Evolutionary conservation across 2,329 filamentous ascomycete genomes (phyloP).

Genomic region (Alternaria hordeiaustralica): DNA sequence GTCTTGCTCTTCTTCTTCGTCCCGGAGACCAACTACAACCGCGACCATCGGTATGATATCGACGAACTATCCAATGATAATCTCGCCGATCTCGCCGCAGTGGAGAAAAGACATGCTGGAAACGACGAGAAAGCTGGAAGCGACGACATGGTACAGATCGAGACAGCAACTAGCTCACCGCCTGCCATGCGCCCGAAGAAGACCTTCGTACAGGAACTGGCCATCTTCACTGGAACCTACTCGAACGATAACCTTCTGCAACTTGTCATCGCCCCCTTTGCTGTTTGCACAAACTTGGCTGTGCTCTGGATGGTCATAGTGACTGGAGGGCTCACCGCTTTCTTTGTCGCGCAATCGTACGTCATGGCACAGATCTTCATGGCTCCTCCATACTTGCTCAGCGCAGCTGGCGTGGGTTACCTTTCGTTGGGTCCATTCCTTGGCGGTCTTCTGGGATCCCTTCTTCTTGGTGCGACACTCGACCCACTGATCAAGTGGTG

Average conservation of each 20-base stretch:
- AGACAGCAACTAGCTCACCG: constrained; percentile 24
- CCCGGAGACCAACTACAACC: constrained; percentile 59
- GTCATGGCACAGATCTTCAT: constrained; percentile 58
- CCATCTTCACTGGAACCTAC: constrained; percentile 50
- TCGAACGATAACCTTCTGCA: constrained; percentile 48
- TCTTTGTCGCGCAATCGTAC: constrained; percentile 54
- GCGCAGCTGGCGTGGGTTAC: constrained; percentile 52
- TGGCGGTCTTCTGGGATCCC: constrained; percentile 43
- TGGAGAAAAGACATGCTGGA: constrained; percentile 28
- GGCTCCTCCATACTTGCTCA: constrained; percentile 55
- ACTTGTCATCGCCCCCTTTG: constrained; percentile 53
- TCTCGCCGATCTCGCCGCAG: constrained; percentile 32
- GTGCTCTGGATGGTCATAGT: constrained; percentile 60
- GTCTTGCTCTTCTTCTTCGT: constrained; percentile 57
- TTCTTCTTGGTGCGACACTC: constrained; percentile 29
- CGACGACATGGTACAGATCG: constrained; percentile 25
- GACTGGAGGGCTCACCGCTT: constrained; percentile 52
- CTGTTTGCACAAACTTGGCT: constrained; percentile 59
- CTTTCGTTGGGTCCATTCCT: constrained; percentile 52
- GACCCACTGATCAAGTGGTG: constrained; percentile 53
- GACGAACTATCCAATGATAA: constrained; percentile 39
- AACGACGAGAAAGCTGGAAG: constrained; percentile 11
- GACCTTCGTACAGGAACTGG: constrained; percentile 45
- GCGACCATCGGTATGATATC: constrained; percentile 46
- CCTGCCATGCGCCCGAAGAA: constrained; percentile 39